Conservation (phyloP, 495 filamentous ascomycete species). For the Aeminium ludgeri region DNA sequence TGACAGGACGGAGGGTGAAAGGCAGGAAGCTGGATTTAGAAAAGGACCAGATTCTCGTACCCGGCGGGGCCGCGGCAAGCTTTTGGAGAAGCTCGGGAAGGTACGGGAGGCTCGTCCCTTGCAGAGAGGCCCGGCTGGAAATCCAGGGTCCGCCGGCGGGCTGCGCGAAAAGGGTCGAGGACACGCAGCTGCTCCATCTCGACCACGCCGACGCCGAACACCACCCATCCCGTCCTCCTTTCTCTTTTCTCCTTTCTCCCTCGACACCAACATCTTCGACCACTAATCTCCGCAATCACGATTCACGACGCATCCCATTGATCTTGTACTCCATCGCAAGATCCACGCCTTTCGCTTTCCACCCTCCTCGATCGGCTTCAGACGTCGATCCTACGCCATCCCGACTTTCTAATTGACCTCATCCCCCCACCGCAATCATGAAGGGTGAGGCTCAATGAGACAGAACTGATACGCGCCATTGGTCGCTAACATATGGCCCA, state of each 20-base stretch:
- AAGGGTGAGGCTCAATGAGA: conserved; percentile 11
- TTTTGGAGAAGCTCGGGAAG: too few species aligned
- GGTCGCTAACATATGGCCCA: conserved; percentile 24
- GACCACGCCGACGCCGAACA: background rate
- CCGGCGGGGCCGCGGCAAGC: too few species aligned
- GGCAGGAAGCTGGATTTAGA: too few species aligned
- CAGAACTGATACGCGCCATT: background rate
- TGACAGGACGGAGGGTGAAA: too few species aligned
- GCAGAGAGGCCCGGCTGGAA: too few species aligned
- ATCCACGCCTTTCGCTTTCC: conserved; percentile 12
- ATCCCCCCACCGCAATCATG: conserved; percentile 7
- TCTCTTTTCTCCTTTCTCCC: background rate
- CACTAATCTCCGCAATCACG: background rate
- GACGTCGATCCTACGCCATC: background rate
- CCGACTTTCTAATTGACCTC: background rate
- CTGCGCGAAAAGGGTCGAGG: background rate
- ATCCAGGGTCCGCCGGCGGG: too few species aligned
- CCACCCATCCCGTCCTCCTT: background rate
- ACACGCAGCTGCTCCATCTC: conserved; percentile 3
- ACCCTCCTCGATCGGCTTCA: background rate
- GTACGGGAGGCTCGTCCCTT: too few species aligned
- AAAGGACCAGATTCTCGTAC: too few species aligned
- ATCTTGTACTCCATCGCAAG: conserved; percentile 20
- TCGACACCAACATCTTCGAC: background rate
- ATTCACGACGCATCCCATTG: background rate